phyloP scores from a whole-genome alignment of 2,329 filamentous ascomycete genomes.

The Fusarium anguioides region DNA sequence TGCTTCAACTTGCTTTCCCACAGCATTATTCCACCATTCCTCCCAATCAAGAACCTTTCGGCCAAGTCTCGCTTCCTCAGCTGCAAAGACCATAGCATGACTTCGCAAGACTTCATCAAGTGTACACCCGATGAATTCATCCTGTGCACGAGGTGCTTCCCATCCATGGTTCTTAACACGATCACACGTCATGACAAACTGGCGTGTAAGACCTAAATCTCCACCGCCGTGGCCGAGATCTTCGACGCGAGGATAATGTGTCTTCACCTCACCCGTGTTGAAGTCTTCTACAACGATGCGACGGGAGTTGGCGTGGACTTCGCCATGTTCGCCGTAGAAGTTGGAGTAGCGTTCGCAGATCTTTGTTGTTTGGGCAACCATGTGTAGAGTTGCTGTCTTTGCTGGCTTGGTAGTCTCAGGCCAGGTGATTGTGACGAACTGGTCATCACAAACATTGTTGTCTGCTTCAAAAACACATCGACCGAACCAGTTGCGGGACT shows the following conservation, averaged over 20 bases:
- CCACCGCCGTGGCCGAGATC: slow-evolving; percentile 56
- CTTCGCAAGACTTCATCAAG: slow-evolving; percentile 89
- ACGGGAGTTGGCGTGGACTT: slow-evolving; percentile 85
- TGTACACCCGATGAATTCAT: slow-evolving; percentile 80
- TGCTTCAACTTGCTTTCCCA: slow-evolving; percentile 40
- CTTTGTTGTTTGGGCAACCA: slow-evolving; percentile 89
- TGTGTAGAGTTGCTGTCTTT: slow-evolving; percentile 91
- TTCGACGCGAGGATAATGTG: slow-evolving; percentile 48
- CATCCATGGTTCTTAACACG: slow-evolving; percentile 78
- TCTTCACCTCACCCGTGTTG: slow-evolving; percentile 49
- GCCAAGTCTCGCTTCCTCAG: slow-evolving; percentile 82
- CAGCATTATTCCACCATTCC: slow-evolving; percentile 73
- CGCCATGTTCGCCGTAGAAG: slow-evolving; percentile 87
- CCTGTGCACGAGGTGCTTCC: slow-evolving; percentile 77
- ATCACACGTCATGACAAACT: slow-evolving; percentile 86
- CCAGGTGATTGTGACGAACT: slow-evolving; percentile 89
- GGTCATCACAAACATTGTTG: slow-evolving; percentile 94
- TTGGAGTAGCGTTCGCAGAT: slow-evolving; percentile 87
- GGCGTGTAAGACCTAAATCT: slow-evolving; percentile 72
- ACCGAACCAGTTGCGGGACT: slow-evolving; percentile 80
- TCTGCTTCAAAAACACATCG: slow-evolving; percentile 95
- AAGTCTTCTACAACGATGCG: slow-evolving; percentile 79
- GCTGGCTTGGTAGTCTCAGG: slow-evolving; percentile 74
- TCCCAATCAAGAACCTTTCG: slow-evolving; percentile 79
- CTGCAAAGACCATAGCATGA: slow-evolving; percentile 93